These are phyloP conservation scores for Candolleomyces eurysporus DNA, from an alignment of 768 basidiomycete species.

Conservation along the genomic window DNA sequence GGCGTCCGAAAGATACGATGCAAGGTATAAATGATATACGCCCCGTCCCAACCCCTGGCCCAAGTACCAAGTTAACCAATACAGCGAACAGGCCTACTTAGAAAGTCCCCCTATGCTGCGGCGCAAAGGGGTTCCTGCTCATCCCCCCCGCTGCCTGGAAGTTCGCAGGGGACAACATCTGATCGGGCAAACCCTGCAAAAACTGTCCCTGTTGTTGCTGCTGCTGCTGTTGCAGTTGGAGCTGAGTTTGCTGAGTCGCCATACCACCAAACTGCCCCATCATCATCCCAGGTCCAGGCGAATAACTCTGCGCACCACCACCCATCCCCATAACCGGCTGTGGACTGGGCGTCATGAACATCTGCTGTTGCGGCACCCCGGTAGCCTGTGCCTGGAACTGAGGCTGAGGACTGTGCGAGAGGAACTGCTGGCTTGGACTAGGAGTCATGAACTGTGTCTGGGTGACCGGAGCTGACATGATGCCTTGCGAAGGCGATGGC, in stretches of 20 bases:
- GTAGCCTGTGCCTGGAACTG: slow-evolving; percentile 17
- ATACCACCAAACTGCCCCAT: background rate
- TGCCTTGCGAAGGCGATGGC: slow-evolving; percentile 23
- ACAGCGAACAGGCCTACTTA: slow-evolving; percentile 5
- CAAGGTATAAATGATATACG: too few species aligned
- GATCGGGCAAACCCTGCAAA: slow-evolving; percentile 28
- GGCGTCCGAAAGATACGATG: too few species aligned
- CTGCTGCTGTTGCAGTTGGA: slow-evolving; percentile 16
- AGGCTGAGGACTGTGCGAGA: slow-evolving; percentile 35
- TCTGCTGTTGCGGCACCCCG: slow-evolving; percentile 2
- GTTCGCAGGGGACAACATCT: slow-evolving; percentile 20
- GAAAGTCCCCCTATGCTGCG: background rate
- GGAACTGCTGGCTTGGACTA: slow-evolving; percentile 32
- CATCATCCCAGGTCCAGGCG: slow-evolving; percentile 21
- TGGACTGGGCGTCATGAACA: slow-evolving; percentile 23
- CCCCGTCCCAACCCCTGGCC: too few species aligned
- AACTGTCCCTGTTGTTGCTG: slow-evolving; percentile 24
- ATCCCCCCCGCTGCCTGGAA: slow-evolving; percentile 5
- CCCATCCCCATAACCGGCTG: slow-evolving; percentile 30
- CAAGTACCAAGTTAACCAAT: background rate
- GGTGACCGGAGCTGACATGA: slow-evolving; percentile 25
- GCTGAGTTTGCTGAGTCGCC: slow-evolving; percentile 27
- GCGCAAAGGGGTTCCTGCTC: background rate
- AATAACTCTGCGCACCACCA: slow-evolving; percentile 22
- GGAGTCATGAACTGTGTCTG: slow-evolving; percentile 31